Evolutionary conservation across 257 asterid genomes (phyloP).

Genomic region (Rauvolfia tetraphylla): DNA sequence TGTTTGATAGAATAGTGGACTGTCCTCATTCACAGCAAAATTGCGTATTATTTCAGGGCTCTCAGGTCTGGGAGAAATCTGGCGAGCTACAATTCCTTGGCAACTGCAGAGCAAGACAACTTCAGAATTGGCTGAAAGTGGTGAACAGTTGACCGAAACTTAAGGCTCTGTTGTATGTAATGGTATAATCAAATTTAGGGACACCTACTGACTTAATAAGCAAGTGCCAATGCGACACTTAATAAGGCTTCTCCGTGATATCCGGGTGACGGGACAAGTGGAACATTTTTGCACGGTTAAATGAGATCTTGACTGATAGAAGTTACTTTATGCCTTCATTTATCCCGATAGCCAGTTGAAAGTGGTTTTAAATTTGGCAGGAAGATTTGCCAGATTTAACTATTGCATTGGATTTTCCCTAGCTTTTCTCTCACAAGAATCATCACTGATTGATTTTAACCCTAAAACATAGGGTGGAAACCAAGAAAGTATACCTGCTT

Average conservation of each 20-base stretch:
- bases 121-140: not conserved
- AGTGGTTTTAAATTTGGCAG: too few relatives aligned
- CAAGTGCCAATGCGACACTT: not conserved
- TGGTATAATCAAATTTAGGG: not conserved
- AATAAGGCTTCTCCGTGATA: not conserved
- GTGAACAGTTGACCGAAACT: not conserved
- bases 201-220: not conserved
- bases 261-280: not conserved
- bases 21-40: not conserved
- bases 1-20: not conserved
- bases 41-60: not conserved
- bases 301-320: not conserved
- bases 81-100: not conserved
- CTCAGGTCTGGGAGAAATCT: slow-evolving; percentile 1
- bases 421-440: not conserved
- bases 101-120: not conserved
- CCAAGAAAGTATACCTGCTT: not conserved
- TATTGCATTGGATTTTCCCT: not conserved
- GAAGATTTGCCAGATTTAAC: not conserved
- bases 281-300: not conserved
- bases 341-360: too few relatives aligned
- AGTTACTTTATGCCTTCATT: too few relatives aligned
- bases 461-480: not conserved
- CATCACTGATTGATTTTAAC: not conserved
- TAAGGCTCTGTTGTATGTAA: not conserved